Evolutionary conservation across 768 basidiomycete genomes (phyloP).

Genomic region (Tremella mesenterica): DNA sequence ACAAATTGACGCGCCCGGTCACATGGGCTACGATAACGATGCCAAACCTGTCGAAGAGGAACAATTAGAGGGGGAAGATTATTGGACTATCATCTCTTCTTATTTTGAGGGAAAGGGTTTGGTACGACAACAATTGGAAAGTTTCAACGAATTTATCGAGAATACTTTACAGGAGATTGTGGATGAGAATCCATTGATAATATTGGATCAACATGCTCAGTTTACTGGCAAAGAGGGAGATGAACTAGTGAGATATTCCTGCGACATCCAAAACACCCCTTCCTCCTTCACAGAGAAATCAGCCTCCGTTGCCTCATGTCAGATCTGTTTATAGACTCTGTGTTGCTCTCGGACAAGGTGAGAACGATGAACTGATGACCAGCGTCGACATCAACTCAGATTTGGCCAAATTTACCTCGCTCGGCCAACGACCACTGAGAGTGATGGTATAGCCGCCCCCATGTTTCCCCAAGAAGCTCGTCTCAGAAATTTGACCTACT

Average conservation of each 20-base stretch:
- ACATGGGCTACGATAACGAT: conserved; percentile 5
- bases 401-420: conserved; percentile 98
- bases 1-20: not conserved
- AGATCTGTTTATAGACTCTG: not conserved
- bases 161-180: conserved; percentile 99
- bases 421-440: conserved; percentile 85
- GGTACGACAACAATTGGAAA: conserved; percentile 93
- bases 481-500: conserved; percentile 89
- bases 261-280: too few relatives aligned
- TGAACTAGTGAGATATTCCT: conserved; percentile 44
- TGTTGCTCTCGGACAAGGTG: not conserved
- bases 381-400: conserved; percentile 90
- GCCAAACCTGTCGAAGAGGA: conserved; percentile 19
- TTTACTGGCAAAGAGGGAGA: conserved; percentile 74
- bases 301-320: not conserved
- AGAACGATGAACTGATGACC: not conserved
- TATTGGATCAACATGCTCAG: conserved; percentile 91
- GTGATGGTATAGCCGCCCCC: conserved; percentile 85
- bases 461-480: conserved; percentile 96
- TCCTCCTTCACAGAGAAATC: too few relatives aligned
- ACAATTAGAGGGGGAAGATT: conserved; percentile 36
- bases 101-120: conserved; percentile 98
- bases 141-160: conserved; percentile 97
- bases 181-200: conserved; percentile 90
- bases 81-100: conserved; percentile 69